Conservation (phyloP, 1,139 yeast species). For the Suhomyces guaymorum region DNA sequence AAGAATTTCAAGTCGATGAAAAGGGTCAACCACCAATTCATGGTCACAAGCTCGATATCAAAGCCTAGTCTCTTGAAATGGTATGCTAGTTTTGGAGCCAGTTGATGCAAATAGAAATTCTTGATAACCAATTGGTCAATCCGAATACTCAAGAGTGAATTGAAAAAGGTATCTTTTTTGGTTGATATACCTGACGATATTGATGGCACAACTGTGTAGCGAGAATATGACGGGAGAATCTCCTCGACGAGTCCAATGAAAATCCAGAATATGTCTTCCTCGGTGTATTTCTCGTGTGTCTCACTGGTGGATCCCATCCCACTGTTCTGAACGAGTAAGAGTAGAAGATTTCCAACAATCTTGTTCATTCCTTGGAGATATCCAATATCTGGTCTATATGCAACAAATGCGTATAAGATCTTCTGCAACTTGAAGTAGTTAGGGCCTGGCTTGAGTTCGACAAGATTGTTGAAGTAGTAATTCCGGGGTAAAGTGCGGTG, state of each 20-base stretch:
- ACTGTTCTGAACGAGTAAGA: conserved; percentile 28
- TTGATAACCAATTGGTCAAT: conserved; percentile 38
- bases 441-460: conserved; percentile 52
- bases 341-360: conserved; percentile 53
- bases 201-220: neutral
- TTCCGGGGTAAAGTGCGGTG: conserved; percentile 60
- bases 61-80: conserved; percentile 42
- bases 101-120: conserved; percentile 22
- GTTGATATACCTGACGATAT: neutral
- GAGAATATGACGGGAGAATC: conserved; percentile 45
- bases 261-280: conserved; percentile 61
- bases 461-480: conserved; percentile 45
- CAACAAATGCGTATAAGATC: conserved; percentile 54
- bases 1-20: conserved; percentile 50
- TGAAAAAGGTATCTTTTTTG: conserved; percentile 16
- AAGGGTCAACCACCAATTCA: conserved; percentile 61
- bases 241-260: conserved; percentile 54
- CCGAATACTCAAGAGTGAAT: conserved; percentile 43
- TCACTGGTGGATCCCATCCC: conserved; percentile 9
- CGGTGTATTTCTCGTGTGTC: conserved; percentile 28
- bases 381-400: conserved; percentile 51
- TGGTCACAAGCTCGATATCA: conserved; percentile 53
- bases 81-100: conserved; percentile 39
- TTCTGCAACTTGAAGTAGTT: conserved; percentile 51
- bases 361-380: conserved; percentile 69